A percentile compares a stretch with the other conserved stretches of the same genome.
Conservation (phyloP, 2,329 filamentous ascomycete genomes). For the Ophiosphaerella korrae region DNA sequence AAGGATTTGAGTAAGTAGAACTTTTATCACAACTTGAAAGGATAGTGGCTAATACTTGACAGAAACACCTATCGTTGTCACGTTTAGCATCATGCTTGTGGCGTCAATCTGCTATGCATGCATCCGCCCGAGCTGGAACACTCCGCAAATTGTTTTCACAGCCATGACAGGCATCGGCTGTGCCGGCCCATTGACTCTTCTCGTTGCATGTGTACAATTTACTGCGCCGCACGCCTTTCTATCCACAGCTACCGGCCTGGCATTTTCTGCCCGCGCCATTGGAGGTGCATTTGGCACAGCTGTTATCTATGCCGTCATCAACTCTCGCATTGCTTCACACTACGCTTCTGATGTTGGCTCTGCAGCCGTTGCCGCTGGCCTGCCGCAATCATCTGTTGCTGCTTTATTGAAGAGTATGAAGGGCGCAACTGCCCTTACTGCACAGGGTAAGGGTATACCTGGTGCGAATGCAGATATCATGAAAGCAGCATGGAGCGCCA, state of each 20-base stretch:
- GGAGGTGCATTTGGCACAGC: conserved; percentile 41
- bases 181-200: conserved; percentile 37
- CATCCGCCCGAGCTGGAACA: conserved; percentile 32
- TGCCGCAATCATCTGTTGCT: conserved; percentile 24
- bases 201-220: conserved; percentile 41
- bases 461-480: conserved; percentile 25
- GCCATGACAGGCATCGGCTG: conserved; percentile 35
- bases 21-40: neutral
- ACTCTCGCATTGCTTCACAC: conserved; percentile 26
- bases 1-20: conserved; percentile 33
- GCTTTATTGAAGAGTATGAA: conserved; percentile 28
- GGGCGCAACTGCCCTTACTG: conserved; percentile 15
- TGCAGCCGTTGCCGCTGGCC: conserved; percentile 28
- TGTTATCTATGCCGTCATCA: conserved; percentile 38
- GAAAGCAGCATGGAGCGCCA: conserved; percentile 29
- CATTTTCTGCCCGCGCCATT: conserved; percentile 40
- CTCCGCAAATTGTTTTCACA: conserved; percentile 31
- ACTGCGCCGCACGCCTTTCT: conserved; percentile 38
- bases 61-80: conserved; percentile 33
- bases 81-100: conserved; percentile 36
- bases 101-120: conserved; percentile 32
- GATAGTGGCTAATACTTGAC: neutral
- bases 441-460: conserved; percentile 13
- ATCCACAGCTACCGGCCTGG: conserved; percentile 39
- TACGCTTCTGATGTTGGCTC: conserved; percentile 24